These are phyloP conservation scores for Suillus spraguei DNA, from an alignment of 768 basidiomycete genomes.

Conservation along the genomic window DNA sequence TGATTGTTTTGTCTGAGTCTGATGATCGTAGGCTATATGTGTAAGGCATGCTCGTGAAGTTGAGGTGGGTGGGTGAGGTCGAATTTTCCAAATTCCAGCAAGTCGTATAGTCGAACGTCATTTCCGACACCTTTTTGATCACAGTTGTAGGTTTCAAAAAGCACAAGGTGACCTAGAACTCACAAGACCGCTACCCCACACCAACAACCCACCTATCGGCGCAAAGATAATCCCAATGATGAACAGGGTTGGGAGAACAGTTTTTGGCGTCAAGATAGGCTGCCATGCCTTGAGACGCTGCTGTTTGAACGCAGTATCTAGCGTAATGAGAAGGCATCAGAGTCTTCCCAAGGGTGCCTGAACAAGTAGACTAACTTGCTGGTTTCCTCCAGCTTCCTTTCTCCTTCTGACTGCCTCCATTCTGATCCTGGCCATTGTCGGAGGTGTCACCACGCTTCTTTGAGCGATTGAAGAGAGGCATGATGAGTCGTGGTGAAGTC, in stretches of 20 bases:
- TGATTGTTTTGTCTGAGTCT: constrained; percentile 46
- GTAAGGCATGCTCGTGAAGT: constrained; percentile 60
- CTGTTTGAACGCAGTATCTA: constrained; percentile 99
- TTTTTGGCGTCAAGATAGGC: constrained; percentile 97
- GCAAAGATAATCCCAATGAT: constrained; percentile 94
- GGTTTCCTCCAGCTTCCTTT: constrained; percentile 86
- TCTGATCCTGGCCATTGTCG: constrained; percentile 42
- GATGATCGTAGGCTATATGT: constrained; percentile 68
- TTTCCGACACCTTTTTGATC: constrained; percentile 75
- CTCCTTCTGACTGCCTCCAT: constrained; percentile 67
- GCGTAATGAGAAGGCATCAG: constrained; percentile 11
- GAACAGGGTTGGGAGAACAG: constrained; percentile 95
- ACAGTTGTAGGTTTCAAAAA: constrained; percentile 6
- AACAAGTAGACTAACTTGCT: constrained; percentile 59
- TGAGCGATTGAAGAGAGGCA: constrained; percentile 60
- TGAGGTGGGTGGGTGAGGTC: constrained; percentile 32
- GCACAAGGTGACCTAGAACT: constrained; percentile 20
- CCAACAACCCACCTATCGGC: constrained; percentile 91
- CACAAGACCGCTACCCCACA: constrained; percentile 85
- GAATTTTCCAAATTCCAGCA: constrained; percentile 68
- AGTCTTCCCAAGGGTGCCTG: constrained; percentile 18
- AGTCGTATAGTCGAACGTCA: constrained; percentile 93
- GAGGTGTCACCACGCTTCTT: constrained; percentile 41
- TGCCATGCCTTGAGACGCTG: constrained; percentile 99
- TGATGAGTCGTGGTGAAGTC: constrained; percentile 34